Conservation (phyloP, 768 basidiomycete genomes). For the Mycena indigotica region DNA sequence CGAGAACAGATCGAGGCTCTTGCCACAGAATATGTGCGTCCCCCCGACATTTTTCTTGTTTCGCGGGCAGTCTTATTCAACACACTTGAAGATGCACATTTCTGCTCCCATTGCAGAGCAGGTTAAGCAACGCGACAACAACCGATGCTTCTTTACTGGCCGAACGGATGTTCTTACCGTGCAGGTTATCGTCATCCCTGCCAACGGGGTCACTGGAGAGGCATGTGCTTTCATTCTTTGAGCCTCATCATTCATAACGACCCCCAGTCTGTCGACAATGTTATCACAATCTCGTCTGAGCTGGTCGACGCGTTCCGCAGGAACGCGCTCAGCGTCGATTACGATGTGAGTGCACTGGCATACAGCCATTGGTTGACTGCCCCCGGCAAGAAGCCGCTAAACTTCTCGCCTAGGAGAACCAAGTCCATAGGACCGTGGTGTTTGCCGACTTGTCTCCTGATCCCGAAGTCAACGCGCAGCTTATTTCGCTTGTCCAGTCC, state of each 20-base stretch:
- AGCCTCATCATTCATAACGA: background rate
- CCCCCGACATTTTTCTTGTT: too few relatives aligned
- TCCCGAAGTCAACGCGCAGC: too few relatives aligned
- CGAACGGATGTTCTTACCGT: background rate
- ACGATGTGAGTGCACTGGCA: background rate
- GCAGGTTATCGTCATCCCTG: background rate
- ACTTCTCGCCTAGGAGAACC: background rate
- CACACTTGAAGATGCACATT: too few relatives aligned
- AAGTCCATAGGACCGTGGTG: background rate
- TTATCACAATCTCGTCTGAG: background rate
- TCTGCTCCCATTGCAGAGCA: too few relatives aligned
- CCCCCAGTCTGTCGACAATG: background rate
- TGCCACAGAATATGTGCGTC: too few relatives aligned
- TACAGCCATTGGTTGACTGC: too few relatives aligned
- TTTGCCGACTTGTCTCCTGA: background rate
- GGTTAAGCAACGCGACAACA: background rate
- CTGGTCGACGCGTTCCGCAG: background rate
- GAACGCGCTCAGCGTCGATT: background rate
- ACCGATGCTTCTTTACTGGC: background rate
- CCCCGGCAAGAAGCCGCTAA: background rate
- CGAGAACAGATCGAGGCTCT: too few relatives aligned
- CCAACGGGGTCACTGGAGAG: background rate
- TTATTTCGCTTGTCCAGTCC: too few relatives aligned
- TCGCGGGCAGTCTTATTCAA: too few relatives aligned
- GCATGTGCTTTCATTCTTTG: background rate